A percentile compares a stretch with the other conserved stretches of the same genome.
Evolutionary conservation across 2,329 filamentous ascomycete genomes (phyloP).

Genomic region (Thyridium curvatum): DNA sequence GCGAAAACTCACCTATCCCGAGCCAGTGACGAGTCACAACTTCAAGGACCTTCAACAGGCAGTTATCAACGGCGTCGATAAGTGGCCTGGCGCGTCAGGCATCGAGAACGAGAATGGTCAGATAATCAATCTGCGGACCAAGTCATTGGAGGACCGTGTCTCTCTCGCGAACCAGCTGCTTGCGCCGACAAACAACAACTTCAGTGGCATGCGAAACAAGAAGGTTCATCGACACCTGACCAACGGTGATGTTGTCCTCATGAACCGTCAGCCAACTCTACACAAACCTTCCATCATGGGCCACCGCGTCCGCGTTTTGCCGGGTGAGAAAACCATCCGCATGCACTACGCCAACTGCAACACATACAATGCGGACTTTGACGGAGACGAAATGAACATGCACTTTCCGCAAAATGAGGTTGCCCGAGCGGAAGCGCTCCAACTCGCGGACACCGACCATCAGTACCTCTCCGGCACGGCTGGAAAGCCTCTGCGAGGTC

Average conservation of each 20-base stretch:
- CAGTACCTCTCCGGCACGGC: constrained; percentile 93
- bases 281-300: constrained; percentile 99
- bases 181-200: constrained; percentile 69
- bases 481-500: constrained; percentile 85
- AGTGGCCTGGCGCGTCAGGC: constrained; percentile 89
- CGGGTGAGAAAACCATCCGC: constrained; percentile 92
- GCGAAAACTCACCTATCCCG: constrained; percentile 90
- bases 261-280: constrained; percentile 97
- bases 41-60: constrained; percentile 93
- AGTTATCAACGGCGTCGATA: constrained; percentile 88
- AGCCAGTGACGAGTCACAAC: constrained; percentile 96
- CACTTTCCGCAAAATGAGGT: constrained; percentile 98
- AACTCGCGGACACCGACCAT: constrained; percentile 92
- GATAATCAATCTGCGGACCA: constrained; percentile 79
- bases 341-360: constrained; percentile 99
- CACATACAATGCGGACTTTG: constrained; percentile 98
- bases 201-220: constrained; percentile 77
- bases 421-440: constrained; percentile 84
- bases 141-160: constrained; percentile 80
- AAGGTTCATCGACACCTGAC: constrained; percentile 95
- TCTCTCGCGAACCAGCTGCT: constrained; percentile 90
- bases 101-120: constrained; percentile 96
- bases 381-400: constrained; percentile 99
- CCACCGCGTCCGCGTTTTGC: constrained; percentile 84
- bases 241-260: constrained; percentile 93